Base-by-base conservation (phyloP, 257 asterid genomes). In the Mentha longifolia region DNA sequence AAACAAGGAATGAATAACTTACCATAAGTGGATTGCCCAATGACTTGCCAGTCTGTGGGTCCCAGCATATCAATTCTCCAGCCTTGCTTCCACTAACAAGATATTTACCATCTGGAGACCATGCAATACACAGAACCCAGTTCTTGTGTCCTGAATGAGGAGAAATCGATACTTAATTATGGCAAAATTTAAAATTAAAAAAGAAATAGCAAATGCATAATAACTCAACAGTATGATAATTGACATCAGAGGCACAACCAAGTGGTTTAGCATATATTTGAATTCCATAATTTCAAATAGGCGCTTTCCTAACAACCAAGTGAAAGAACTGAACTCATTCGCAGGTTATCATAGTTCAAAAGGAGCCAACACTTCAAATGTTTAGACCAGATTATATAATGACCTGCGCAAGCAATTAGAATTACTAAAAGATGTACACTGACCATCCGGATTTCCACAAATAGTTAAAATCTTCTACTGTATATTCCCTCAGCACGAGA, bases 61-160 rank as follows among this genome's bases (percentile, higher is more conserved):
- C 95, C 98, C 98, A 91, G 85, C 96, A 87, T 51, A 85, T 77
- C 65, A 94, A 83, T 78, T 91, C 96, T 66, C 97, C 97, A 70
- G 95, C 75, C 85, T 91, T 94, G 80, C 98, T 91, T 80, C 97
- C 98, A 75, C 97, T 91, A 19, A 88, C 96, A 73, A 91, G 98
- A 82, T 89, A 79, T 62, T 83, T 86, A 73, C 97, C 89, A 79
- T 94, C 97, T 16, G 96, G 95, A 35, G 98, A 88, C 98, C 97
- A 94, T 56, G 98, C 93, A 77, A 94, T 90, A 77, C 87, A 87
- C 51, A 94, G 97, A 73, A 91, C 97, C 96, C 97, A 94, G 79
- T 91, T 94, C 79, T 74, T 88, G 80, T 94, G 97, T 61, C 98
- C 98, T 94, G 77, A 57, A 51, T 22, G 35, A 25, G 25, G 17